Evolutionary conservation across 31 red algal species (phyloP).

Genomic region (Odonthalia washingtoniensis): DNA sequence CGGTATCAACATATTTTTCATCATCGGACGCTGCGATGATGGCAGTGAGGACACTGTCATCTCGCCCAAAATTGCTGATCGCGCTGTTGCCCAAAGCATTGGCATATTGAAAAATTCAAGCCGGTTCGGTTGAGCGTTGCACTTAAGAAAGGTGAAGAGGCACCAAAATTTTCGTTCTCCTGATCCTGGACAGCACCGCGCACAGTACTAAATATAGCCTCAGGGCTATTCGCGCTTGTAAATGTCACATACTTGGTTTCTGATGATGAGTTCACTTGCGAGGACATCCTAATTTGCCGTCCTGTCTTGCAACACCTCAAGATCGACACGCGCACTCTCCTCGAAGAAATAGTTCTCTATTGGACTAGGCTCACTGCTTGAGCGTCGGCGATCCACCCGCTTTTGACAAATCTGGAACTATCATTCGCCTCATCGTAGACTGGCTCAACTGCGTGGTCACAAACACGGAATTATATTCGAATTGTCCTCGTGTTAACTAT

Average conservation of each 20-base stretch:
- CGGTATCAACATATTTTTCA: no score
- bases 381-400: background rate
- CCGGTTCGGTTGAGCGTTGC: background rate
- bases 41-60: background rate
- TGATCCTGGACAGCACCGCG: background rate
- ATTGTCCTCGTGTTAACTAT: background rate
- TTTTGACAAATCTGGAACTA: background rate
- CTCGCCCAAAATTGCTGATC: background rate
- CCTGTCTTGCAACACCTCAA: background rate
- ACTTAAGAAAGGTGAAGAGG: background rate
- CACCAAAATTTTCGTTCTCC: background rate
- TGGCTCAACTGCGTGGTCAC: background rate
- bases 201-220: background rate
- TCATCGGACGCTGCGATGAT: no score
- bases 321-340: background rate
- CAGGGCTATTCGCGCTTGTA: background rate
- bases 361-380: background rate
- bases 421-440: background rate
- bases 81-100: background rate
- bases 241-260: background rate
- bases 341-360: background rate
- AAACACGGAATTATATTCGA: background rate
- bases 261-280: background rate
- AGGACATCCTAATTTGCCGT: background rate
- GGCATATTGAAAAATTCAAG: background rate